phyloP scores from a whole-genome alignment of 2,329 filamentous ascomycete species.

The Furcasterigmium furcatum region DNA sequence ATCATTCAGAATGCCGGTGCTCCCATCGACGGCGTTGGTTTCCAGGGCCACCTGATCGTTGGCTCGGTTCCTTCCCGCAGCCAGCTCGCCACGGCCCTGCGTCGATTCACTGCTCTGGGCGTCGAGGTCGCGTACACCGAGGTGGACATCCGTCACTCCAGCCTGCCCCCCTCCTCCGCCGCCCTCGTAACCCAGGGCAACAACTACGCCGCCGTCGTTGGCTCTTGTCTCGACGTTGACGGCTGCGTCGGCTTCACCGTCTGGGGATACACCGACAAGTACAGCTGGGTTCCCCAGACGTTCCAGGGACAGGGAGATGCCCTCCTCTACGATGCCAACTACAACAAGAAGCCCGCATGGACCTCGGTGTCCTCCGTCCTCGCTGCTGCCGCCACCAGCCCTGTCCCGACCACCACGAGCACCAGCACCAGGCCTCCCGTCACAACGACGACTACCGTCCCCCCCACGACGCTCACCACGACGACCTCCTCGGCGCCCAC shows the following conservation, averaged over 20 bases:
- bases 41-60: constrained; percentile 47
- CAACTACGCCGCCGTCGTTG: constrained; percentile 39
- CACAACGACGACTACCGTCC: neutral
- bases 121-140: constrained; percentile 61
- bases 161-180: constrained; percentile 37
- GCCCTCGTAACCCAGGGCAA: constrained; percentile 40
- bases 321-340: constrained; percentile 31
- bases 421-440: neutral
- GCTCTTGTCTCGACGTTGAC: constrained; percentile 30
- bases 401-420: neutral
- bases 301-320: constrained; percentile 37
- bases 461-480: neutral
- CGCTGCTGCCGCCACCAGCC: constrained; percentile 21
- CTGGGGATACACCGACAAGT: constrained; percentile 38
- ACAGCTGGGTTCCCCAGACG: constrained; percentile 31
- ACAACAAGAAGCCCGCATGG: constrained; percentile 36
- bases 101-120: constrained; percentile 45
- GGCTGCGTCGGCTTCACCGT: constrained; percentile 40
- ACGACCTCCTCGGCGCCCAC: neutral
- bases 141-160: constrained; percentile 52
- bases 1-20: constrained; percentile 31
- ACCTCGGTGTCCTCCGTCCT: constrained; percentile 29
- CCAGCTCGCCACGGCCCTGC: constrained; percentile 40
- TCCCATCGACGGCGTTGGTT: constrained; percentile 50
- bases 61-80: constrained; percentile 39